Base-by-base conservation (phyloP, 2,329 filamentous ascomycete genomes). In the Claviceps quebecensis region DNA sequence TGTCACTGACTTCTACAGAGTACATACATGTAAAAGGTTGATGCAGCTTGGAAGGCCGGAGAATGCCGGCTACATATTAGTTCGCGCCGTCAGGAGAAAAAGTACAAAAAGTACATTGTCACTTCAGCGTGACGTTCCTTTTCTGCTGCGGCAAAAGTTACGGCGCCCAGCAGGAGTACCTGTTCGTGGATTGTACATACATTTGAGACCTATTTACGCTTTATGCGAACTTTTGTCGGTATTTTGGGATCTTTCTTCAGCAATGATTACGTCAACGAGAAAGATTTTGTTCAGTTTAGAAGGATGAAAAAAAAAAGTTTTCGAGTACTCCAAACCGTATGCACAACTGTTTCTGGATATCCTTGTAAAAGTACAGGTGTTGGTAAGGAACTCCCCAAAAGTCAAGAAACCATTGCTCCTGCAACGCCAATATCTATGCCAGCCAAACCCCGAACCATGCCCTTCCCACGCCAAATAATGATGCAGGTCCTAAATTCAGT, bases 401-500 rank as follows among this genome's bases (percentile, higher is more conserved):
- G 4, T 9, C 47, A 47, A 39, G 34, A 5, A 40, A 38, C 46
- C 40, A 51, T n/a, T 52, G 43, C 38, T 17, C 52, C 51, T 50
- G 38, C 57, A 52, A 58, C 57, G 54, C 56, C 57, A 60, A 65
- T 19, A 29, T 43, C 48, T 29, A 45, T 50, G 41, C 34, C 34
- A 45, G 11, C 17, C 62, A 43, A 45, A 56, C 54, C 52, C 60
- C 59, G 61, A 63, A 61, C 58, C 49, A 57, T 65, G 55, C 57
- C 47, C 29, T 22, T 34, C 19, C 23, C 17, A 23, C 17, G 61
- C 57, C 60, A 56, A 56, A 57, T 55, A 17, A 34, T 44, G 23
- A 29, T 50, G 48, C n/a, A 56, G 57, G 56, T 51, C 52, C 57
- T 47, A 48, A 54, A 58, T 53, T 45, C 52, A 26, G 26, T 52